A percentile compares a stretch with the other conserved stretches of the same genome.
phyloP scores from a whole-genome alignment of 73 alveolate species.

The Tetrahymena thermophila region DNA sequence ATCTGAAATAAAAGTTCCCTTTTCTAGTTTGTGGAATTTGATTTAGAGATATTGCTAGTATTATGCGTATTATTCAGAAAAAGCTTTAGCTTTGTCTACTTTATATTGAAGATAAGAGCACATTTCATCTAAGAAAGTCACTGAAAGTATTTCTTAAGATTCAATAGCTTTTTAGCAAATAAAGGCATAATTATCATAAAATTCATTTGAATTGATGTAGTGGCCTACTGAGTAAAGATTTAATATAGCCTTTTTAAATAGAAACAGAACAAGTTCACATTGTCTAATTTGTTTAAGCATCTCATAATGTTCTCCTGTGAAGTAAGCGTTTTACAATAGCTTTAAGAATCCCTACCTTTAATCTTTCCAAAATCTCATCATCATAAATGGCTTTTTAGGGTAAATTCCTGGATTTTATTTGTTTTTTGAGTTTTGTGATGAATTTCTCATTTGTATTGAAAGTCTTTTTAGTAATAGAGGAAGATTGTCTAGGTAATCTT shows the following conservation, averaged over 20 bases:
- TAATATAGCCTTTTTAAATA: background rate
- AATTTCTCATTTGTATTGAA: background rate
- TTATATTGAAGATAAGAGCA: background rate
- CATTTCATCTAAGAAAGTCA: background rate
- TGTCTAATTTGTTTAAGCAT: background rate
- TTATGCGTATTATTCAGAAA: background rate
- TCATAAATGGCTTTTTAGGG: background rate
- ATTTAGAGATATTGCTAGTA: background rate
- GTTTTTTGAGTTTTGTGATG: background rate
- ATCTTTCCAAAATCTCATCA: background rate
- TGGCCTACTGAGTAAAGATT: background rate
- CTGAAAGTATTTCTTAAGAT: background rate
- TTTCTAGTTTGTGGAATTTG: background rate
- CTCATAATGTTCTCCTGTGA: background rate
- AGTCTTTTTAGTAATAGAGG: background rate
- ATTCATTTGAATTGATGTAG: background rate
- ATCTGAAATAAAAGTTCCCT: background rate
- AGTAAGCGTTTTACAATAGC: background rate
- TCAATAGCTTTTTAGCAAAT: background rate
- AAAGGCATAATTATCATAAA: background rate
- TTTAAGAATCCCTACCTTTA: background rate
- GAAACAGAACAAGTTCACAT: background rate
- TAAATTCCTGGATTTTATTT: background rate
- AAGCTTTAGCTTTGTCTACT: background rate
- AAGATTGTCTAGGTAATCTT: background rate